Evolutionary conservation across 208 protist species (phyloP), one percentile per base, ranked within the genome.

Genomic region (Trypanosoma mega): DNA sequence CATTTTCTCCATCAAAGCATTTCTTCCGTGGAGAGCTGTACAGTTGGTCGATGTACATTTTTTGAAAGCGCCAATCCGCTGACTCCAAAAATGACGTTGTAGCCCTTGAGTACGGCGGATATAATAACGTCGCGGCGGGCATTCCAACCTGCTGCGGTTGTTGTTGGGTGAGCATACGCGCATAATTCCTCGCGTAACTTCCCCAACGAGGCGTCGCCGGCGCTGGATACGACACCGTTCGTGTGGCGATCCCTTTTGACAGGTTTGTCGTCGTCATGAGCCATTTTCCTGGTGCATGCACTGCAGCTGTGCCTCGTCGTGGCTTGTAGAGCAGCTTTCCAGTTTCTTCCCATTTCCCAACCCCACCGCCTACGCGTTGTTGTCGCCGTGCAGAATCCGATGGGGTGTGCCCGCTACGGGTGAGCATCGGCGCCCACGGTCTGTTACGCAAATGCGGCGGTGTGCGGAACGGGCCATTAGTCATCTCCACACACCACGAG

Each of bases 21-120:
- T 33, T 46, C 33, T 23, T 16, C 33, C 46, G 30, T 37, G 27
- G 26, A 29, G 26, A 62, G 12, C 9, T 29, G 41, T 80, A 86
- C 26, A 81, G 62, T 37, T 60, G 53, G 46, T 85, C 68, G 33
- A 92, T 76, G 55, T 88, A 92, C 29, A 76, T 77, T 47, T 83
- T 74, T 53, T 92, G 85, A 57, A 83, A 92, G 14, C 78, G 72
- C 81, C 85, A 92, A 33, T 88, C 81, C 2, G 85, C 75, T 27
- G 68, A 71, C 44, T 85, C 52, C 0, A 92, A 60, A 51, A 84
- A 92, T 5, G 78, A 78, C 3, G 66, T 56, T 2, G 85, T 92
- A 31, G 74, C 63, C 53, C 58, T 72, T 33, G 66, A 47, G 49
- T 92, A 82, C 33, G 60, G 45, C 21, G 62, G 68, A 59, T 52